phyloP scores from a whole-genome alignment of 73 alveolate species.

The Tetrahymena borealis region DNA sequence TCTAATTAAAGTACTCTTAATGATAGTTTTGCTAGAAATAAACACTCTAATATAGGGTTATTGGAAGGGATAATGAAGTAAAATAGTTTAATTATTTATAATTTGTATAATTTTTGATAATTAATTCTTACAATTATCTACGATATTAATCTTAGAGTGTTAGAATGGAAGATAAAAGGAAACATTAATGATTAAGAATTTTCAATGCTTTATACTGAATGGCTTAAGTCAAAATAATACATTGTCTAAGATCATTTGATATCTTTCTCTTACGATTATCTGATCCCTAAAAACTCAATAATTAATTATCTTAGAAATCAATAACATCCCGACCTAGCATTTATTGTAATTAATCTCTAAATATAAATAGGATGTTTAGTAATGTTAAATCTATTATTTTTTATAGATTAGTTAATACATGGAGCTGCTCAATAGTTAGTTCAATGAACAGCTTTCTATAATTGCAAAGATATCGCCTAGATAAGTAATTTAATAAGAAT shows the following conservation, averaged over 20 bases:
- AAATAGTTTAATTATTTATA: neutral
- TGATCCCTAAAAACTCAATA: neutral
- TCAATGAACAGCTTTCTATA: neutral
- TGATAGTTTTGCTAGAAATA: neutral
- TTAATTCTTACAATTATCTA: too few relatives aligned
- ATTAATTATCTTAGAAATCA: neutral
- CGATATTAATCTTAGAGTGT: neutral
- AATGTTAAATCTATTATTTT: neutral
- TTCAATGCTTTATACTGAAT: neutral
- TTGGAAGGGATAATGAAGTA: neutral
- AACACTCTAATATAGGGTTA: neutral
- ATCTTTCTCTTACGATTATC: neutral
- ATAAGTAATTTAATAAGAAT: neutral
- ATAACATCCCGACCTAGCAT: neutral
- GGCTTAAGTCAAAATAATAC: neutral
- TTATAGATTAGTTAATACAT: neutral
- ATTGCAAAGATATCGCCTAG: neutral
- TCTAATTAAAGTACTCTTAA: neutral
- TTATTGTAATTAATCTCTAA: neutral
- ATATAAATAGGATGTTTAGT: neutral
- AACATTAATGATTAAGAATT: neutral
- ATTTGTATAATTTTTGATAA: too few relatives aligned
- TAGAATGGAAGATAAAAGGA: neutral
- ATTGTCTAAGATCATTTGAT: neutral
- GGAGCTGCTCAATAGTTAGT: neutral